Conservation (phyloP, 352 stramenopile species). For the Globisporangium parvum region DNA sequence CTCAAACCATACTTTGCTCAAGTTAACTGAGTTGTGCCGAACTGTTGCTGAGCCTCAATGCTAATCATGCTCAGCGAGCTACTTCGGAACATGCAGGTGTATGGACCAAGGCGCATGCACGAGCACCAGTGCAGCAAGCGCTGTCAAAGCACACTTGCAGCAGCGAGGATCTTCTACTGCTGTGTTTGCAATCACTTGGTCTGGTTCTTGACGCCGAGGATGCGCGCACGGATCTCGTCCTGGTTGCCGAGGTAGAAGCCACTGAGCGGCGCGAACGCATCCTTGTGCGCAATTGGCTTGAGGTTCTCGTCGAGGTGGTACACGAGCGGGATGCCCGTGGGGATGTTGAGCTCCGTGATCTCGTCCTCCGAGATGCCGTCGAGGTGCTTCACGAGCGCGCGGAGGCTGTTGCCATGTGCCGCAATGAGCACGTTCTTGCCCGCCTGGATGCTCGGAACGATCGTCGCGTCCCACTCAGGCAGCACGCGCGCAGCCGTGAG, state of each 20-base stretch:
- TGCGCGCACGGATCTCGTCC: constrained; percentile 94
- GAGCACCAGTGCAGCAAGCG: no score
- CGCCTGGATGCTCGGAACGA: constrained; percentile 87
- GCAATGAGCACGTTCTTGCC: constrained; percentile 95
- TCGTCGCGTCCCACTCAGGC: constrained; percentile 89
- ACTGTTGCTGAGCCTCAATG: no score
- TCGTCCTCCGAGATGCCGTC: constrained; percentile 90
- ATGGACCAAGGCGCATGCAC: no score
- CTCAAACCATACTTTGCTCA: no score
- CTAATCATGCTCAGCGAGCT: no score
- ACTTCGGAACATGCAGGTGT: no score
- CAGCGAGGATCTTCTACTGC: no score
- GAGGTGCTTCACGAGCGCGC: constrained; percentile 92
- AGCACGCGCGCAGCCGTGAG: constrained; percentile 90
- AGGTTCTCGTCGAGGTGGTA: constrained; percentile 87
- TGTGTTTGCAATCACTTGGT: constrained; percentile 71
- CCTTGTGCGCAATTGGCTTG: constrained; percentile 73
- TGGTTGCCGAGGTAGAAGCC: constrained; percentile 91
- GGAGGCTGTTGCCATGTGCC: constrained; percentile 92
- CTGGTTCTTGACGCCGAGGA: constrained; percentile 97
- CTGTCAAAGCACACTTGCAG: no score
- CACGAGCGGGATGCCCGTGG: constrained; percentile 86
- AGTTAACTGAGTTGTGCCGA: no score
- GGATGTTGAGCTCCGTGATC: constrained; percentile 94
- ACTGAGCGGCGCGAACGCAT: constrained; percentile 81